Evolutionary conservation across 371 early-diverging fungal species (phyloP).

Genomic region (Funneliformis caledonium): DNA sequence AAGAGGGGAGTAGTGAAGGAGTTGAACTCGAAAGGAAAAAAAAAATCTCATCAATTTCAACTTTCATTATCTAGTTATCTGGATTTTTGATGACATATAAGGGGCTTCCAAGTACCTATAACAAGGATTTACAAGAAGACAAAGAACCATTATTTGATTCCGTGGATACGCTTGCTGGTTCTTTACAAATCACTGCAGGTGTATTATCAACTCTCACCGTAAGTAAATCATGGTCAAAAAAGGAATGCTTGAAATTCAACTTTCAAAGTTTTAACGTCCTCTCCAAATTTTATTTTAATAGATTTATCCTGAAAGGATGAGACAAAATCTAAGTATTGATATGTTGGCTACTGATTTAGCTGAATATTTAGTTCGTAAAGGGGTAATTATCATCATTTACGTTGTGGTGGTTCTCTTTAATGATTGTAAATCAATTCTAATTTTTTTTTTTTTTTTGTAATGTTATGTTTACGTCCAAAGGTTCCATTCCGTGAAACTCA

Average conservation of each 20-base stretch:
- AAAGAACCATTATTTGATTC: constrained; percentile 98
- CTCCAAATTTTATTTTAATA: constrained; percentile 28
- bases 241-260: background rate
- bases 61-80: constrained; percentile 61
- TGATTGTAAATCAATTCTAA: background rate
- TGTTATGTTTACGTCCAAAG: constrained; percentile 44
- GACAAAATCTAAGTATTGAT: constrained; percentile 77
- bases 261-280: background rate
- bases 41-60: background rate
- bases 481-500: constrained; percentile 99
- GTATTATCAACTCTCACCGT: constrained; percentile 87
- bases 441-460: background rate
- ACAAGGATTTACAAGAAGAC: constrained; percentile 98
- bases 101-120: constrained; percentile 96
- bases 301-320: constrained; percentile 80
- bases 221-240: constrained; percentile 41
- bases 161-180: constrained; percentile 84
- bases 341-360: constrained; percentile 98
- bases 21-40: background rate
- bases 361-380: constrained; percentile 92
- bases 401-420: background rate
- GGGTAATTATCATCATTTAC: constrained; percentile 43
- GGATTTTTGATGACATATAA: constrained; percentile 98
- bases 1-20: too few relatives aligned
- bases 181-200: constrained; percentile 89